phyloP scores from a whole-genome alignment of 2,329 filamentous ascomycete species.

The Hymenotorrendiella dingleyae region DNA sequence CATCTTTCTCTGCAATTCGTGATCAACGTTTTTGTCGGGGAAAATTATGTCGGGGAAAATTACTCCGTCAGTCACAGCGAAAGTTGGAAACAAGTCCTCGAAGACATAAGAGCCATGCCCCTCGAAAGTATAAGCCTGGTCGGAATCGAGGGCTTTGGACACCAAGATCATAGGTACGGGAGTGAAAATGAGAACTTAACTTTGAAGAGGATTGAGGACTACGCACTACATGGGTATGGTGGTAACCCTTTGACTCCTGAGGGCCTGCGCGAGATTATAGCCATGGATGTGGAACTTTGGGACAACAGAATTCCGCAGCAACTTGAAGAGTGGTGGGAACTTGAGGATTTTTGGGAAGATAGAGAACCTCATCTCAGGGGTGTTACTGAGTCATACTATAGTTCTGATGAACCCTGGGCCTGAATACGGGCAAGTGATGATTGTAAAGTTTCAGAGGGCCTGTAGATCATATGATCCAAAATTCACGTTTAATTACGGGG shows the following conservation, averaged over 20 bases:
- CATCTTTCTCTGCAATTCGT: background rate
- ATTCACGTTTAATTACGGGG: no score
- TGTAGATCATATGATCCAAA: no score
- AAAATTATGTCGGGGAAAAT: no score
- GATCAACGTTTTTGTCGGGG: no score
- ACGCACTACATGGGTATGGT: constrained; percentile 4
- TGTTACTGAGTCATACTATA: no score
- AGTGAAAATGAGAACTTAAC: background rate
- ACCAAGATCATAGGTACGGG: background rate
- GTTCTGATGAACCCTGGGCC: no score
- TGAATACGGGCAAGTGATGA: no score
- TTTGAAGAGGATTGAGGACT: constrained; percentile 3
- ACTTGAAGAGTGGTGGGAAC: no score
- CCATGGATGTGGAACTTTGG: background rate
- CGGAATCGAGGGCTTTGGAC: background rate
- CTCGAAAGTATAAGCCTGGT: background rate
- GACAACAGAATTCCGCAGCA: no score
- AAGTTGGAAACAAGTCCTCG: background rate
- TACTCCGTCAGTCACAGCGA: background rate
- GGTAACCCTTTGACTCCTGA: background rate
- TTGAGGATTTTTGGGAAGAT: no score
- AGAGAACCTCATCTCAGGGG: no score
- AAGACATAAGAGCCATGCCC: background rate
- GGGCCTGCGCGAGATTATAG: background rate
- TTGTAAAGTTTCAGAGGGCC: no score